These are phyloP conservation scores for Arabis hirsuta DNA, from an alignment of 345 rosid genomes.

Conservation along the genomic window DNA sequence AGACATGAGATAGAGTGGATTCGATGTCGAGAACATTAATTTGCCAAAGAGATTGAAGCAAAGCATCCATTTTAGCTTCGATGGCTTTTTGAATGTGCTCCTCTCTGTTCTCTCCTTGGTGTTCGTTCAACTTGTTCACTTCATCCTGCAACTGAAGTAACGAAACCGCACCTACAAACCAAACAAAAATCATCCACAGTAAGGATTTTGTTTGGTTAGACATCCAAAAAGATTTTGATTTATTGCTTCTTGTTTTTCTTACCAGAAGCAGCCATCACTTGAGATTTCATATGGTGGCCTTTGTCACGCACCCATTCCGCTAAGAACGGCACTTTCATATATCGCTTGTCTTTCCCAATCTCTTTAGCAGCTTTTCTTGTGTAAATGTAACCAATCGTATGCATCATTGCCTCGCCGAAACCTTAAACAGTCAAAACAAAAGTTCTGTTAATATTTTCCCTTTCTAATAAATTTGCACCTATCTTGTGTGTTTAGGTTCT, in stretches of 20 bases:
- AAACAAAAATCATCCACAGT: conserved; percentile 64
- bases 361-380: conserved; percentile 87
- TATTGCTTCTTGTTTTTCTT: background rate
- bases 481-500: background rate
- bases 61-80: conserved; percentile 73
- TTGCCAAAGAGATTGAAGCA: conserved; percentile 96
- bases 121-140: conserved; percentile 58
- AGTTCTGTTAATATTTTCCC: conserved; percentile 12
- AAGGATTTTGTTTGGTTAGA: conserved; percentile 42
- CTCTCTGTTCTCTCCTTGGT: conserved; percentile 65
- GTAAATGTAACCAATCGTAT: conserved; percentile 92
- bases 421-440: conserved; percentile 46
- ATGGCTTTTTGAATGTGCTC: conserved; percentile 67
- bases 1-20: conserved; percentile 80
- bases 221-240: background rate
- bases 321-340: conserved; percentile 88
- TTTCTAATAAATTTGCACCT: conserved; percentile 23
- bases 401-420: conserved; percentile 98
- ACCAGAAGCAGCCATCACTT: conserved; percentile 99
- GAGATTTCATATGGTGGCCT: conserved; percentile 89
- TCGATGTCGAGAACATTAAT: conserved; percentile 95
- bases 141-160: conserved; percentile 85
- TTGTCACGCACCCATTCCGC: conserved; percentile 99
- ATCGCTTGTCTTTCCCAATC: conserved; percentile 83
- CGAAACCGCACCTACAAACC: conserved; percentile 79